Evolutionary conservation across 1,139 yeast species (phyloP), one percentile per base, ranked within the genome.

Genomic region (Yamadazyma blattariae): DNA sequence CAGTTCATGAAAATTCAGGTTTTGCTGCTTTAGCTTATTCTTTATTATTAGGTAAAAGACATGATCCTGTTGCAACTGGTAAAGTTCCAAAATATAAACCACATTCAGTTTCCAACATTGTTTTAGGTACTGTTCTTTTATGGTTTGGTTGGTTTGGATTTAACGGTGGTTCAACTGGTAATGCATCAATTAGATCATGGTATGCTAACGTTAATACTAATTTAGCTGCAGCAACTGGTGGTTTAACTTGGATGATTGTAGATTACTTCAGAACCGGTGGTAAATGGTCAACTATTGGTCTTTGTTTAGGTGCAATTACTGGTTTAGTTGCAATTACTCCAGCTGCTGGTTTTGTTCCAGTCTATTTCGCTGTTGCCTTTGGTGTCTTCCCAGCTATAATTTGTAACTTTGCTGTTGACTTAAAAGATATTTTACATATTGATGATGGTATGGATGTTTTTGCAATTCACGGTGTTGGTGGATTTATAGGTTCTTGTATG

Each of bases 81-180:
- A 78, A 79, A 48, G 74, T 86, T 47, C 96, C 96, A 46, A 83
- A 83, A 58, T 88, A 87, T 67, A 86, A 82, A 66, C 97, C 97
- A 23, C 96, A 90, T 59, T 81, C 90, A 4, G 95, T 88, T 32
- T 76, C 94, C 10, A 79, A 89, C 34, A 87, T 88, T 41, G 96
- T 89, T n/a, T 67, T 90, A 43, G 98, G 97, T 38, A 89, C 97
- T 16, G 82, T 87, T 4, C 86, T 92, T 69, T 77, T 90, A 52
- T 90, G 97, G 96, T 88, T 90, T 53, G 97, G 97, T 30, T 90
- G 98, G 97, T 88, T 86, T 54, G 97, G 97, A 35, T 90, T 90
- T 77, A 90, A 92, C 71, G 96, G 96, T 61, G 97, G 97, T 51
- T 87, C 96, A 33, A 86, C 96, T 37, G 96, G 96, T 60, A 84